Conservation (phyloP, 2,329 filamentous ascomycete genomes). For the Aureobasidium sp. region DNA sequence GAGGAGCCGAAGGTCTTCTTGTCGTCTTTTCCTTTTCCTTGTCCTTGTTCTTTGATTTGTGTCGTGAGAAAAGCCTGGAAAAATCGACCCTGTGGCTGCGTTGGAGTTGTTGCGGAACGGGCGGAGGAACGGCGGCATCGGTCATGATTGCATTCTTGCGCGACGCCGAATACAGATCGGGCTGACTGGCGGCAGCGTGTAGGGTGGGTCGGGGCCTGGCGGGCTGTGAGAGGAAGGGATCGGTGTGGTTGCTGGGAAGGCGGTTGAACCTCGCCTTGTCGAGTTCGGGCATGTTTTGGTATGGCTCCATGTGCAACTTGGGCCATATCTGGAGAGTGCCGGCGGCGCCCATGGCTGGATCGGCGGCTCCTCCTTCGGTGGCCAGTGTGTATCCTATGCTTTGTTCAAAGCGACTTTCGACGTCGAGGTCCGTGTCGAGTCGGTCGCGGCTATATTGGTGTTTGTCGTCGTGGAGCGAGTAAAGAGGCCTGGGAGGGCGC, state of each 20-base stretch:
- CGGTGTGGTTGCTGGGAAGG: constrained; percentile 8
- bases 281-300: constrained; percentile 15
- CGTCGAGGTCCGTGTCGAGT: not conserved
- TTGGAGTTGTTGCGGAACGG: not conserved
- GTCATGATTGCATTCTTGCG: constrained; percentile 22
- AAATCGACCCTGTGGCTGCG: constrained; percentile 14
- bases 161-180: constrained; percentile 21
- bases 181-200: constrained; percentile 16
- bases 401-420: constrained; percentile 3
- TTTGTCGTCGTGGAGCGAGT: not conserved
- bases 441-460: not conserved
- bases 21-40: constrained; percentile 13
- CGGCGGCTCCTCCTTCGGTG: not conserved
- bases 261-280: constrained; percentile 16
- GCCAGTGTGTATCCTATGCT: constrained; percentile 15
- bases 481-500: constrained; percentile 1
- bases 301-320: constrained; percentile 17
- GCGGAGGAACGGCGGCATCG: constrained; percentile 7
- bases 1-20: not conserved
- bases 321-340: constrained; percentile 16
- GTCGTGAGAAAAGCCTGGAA: not conserved
- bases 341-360: constrained; percentile 5
- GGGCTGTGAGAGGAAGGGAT: not conserved
- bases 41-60: constrained; percentile 16
- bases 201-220: constrained; percentile 17